phyloP scores from a whole-genome alignment of 371 early-diverging fungal genomes.

The Actinomortierella wolfii region DNA sequence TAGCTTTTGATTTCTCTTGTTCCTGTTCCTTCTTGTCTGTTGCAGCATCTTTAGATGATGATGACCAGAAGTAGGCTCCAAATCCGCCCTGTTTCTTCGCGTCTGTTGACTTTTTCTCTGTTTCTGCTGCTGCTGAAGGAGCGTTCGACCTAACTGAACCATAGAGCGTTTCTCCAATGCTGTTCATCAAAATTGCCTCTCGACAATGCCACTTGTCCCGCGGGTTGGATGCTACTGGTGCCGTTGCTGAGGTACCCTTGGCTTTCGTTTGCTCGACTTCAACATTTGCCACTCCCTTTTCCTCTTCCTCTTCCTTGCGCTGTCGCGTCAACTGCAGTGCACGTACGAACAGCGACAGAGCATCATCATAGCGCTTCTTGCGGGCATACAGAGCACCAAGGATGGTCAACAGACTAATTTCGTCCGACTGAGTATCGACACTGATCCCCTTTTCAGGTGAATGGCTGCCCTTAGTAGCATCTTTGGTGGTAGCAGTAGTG shows the following conservation, averaged over 20 bases:
- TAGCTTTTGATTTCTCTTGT: background rate
- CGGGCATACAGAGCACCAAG: conserved; percentile 38
- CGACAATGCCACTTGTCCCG: conserved; percentile 37
- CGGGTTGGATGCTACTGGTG: too few species aligned
- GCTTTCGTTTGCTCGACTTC: too few species aligned
- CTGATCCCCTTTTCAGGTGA: background rate
- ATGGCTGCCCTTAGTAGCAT: background rate
- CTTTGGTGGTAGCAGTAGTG: background rate
- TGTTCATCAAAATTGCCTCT: conserved; percentile 37
- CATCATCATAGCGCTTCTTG: conserved; percentile 24
- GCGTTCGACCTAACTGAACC: conserved; percentile 15
- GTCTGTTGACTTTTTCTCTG: background rate
- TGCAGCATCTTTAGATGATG: background rate
- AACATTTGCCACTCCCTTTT: too few species aligned
- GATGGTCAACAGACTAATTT: conserved; percentile 28
- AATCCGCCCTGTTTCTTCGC: conserved; percentile 32
- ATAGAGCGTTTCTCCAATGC: conserved; percentile 39
- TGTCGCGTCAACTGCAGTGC: conserved; percentile 15
- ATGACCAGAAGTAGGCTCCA: conserved; percentile 28
- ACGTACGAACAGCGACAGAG: conserved; percentile 34
- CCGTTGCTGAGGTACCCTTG: too few species aligned
- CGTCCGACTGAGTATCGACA: conserved; percentile 4
- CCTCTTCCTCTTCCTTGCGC: too few species aligned
- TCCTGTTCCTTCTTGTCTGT: background rate
- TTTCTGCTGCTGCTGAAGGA: background rate